Evolutionary conservation across 2,329 filamentous ascomycete genomes (phyloP).

Genomic region (Penicillium thymicola): DNA sequence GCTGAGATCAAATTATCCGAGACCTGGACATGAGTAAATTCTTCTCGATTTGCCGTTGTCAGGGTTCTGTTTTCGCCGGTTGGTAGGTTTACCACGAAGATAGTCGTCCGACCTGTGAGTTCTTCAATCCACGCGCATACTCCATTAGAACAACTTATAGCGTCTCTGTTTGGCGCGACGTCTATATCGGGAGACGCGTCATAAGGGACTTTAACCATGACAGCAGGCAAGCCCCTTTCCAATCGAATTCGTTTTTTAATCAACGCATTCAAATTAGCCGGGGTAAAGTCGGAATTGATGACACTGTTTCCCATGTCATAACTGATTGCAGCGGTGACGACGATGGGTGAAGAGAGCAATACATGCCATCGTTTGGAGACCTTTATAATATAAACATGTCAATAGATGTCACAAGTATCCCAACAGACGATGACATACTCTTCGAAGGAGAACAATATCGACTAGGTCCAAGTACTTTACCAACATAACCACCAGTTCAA

Average conservation of each 20-base stretch:
- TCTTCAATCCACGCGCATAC: constrained; percentile 12
- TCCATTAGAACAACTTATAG: constrained; percentile 3
- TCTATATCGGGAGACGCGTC: not conserved
- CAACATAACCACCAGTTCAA: constrained; percentile 33
- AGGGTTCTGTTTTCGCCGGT: not conserved
- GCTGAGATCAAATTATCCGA: constrained; percentile 6
- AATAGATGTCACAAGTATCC: not conserved
- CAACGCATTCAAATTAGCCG: not conserved
- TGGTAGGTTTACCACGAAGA: constrained; percentile 6
- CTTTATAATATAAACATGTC: constrained; percentile 13
- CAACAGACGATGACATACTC: constrained; percentile 19
- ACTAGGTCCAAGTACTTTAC: constrained; percentile 24
- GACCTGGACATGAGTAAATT: constrained; percentile 2
- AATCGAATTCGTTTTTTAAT: not conserved
- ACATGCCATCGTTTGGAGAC: constrained; percentile 35
- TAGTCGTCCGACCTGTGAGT: not conserved
- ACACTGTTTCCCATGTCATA: not conserved
- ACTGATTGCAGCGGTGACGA: constrained; percentile 3
- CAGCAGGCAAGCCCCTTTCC: not conserved
- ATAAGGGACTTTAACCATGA: not conserved
- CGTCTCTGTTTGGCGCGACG: not conserved
- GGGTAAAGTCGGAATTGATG: not conserved
- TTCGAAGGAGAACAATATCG: constrained; percentile 30
- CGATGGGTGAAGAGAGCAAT: constrained; percentile 27
- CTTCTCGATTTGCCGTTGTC: constrained; percentile 14